These are phyloP conservation scores for Gossypium arboreum DNA, from an alignment of 345 rosid genomes.

Conservation along the genomic window DNA sequence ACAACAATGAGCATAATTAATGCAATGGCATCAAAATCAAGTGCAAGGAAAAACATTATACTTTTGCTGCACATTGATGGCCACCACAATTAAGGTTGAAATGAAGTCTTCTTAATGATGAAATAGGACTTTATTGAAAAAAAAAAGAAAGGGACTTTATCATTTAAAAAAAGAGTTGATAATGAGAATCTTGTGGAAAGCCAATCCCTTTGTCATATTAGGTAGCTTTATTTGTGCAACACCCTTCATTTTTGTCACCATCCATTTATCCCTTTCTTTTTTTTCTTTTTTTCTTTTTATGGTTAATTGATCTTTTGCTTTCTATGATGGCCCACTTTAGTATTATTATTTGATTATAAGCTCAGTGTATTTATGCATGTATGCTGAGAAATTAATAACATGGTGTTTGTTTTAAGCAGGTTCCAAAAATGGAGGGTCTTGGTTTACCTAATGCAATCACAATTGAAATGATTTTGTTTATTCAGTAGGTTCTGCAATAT, in stretches of 20 bases:
- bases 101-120: neutral
- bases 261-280: neutral
- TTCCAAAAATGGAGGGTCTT: too few species aligned
- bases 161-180: neutral
- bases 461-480: neutral
- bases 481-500: neutral
- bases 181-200: neutral
- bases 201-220: neutral
- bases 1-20: too few species aligned
- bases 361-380: too few species aligned
- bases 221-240: neutral
- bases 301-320: neutral
- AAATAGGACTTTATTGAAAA: neutral
- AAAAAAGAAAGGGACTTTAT: neutral
- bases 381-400: too few species aligned
- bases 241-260: neutral
- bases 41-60: neutral
- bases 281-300: neutral
- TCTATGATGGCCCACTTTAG: neutral
- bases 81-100: neutral
- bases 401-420: too few species aligned
- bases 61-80: neutral
- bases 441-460: neutral
- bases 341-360: too few species aligned
- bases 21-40: too few species aligned